Conservation (phyloP, 163 green algal species). For the Chlorella variabilis region DNA sequence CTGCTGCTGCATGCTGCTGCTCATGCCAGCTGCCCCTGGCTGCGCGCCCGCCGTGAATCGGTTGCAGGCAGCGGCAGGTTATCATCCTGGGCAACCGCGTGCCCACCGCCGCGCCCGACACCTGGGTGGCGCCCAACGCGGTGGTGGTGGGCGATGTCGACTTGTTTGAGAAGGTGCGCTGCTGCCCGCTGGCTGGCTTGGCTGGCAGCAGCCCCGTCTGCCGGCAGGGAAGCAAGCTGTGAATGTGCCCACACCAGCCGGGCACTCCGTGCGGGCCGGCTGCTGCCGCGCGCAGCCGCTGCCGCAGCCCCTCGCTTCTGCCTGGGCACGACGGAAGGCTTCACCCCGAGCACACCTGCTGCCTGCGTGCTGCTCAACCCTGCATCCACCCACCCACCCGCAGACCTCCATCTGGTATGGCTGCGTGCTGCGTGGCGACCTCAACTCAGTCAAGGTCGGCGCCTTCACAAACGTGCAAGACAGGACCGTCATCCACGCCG, state of each 20-base stretch:
- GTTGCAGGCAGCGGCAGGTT: constrained; percentile 78
- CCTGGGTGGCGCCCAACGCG: constrained; percentile 93
- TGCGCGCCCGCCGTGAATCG: no score
- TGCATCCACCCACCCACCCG: no score
- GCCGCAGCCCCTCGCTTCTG: no score
- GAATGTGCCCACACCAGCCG: no score
- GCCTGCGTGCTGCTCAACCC: no score
- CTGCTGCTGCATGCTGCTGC: no score
- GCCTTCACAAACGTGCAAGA: constrained; percentile 85
- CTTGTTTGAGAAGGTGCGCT: constrained; percentile 81
- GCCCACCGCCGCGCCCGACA: constrained; percentile 75
- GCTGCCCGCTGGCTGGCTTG: not conserved
- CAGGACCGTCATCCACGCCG: constrained; percentile 90
- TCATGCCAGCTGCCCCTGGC: no score
- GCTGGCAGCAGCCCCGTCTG: not conserved
- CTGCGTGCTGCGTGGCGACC: constrained; percentile 92
- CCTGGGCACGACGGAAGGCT: no score
- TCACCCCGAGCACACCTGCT: no score
- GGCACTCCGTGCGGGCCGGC: no score
- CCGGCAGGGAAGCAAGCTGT: no score
- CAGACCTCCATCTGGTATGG: constrained; percentile 94
- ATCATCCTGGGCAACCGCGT: constrained; percentile 84
- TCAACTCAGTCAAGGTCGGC: constrained; percentile 92
- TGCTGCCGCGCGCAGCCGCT: no score
- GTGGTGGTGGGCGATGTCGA: constrained; percentile 95